Evolutionary conservation across 2,329 filamentous ascomycete species (phyloP).

Genomic region (Diplodia intermedia): DNA sequence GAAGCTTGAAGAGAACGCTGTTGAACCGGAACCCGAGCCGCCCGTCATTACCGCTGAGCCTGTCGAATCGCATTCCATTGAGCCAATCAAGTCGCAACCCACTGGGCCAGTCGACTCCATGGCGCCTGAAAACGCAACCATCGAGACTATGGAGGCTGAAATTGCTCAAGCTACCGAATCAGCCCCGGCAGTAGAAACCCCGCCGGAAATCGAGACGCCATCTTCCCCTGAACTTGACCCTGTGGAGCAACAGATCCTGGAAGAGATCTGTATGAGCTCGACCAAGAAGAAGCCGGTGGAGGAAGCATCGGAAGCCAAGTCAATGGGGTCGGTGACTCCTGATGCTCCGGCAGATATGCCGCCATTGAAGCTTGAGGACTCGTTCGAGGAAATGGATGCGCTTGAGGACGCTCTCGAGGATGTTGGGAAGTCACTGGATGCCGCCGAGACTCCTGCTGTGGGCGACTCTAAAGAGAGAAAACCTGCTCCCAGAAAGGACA

Average conservation of each 20-base stretch:
- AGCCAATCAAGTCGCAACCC: background rate
- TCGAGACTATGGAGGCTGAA: background rate
- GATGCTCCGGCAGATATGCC: slow-evolving; percentile 38
- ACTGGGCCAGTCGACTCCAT: background rate
- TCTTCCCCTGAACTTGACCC: slow-evolving; percentile 22
- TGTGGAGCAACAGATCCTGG: slow-evolving; percentile 18
- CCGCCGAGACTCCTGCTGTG: slow-evolving; percentile 38
- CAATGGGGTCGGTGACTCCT: background rate
- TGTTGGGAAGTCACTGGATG: slow-evolving; percentile 50
- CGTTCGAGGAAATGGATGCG: slow-evolving; percentile 59
- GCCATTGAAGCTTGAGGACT: slow-evolving; percentile 52
- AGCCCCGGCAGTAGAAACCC: background rate
- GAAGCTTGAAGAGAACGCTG: background rate
- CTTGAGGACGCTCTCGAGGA: slow-evolving; percentile 61
- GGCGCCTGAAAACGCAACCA: background rate
- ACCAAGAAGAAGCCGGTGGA: background rate
- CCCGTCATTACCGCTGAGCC: background rate
- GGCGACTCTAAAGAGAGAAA: slow-evolving; percentile 40
- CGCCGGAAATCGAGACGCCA: background rate
- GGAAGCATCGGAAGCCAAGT: slow-evolving; percentile 35
- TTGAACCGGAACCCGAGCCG: background rate
- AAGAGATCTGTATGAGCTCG: slow-evolving; percentile 7
- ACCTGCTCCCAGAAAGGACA: background rate
- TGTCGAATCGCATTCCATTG: background rate
- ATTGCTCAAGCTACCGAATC: background rate